Base-by-base conservation (phyloP, 78 protist genomes). In the Dictyostelium purpureum region DNA sequence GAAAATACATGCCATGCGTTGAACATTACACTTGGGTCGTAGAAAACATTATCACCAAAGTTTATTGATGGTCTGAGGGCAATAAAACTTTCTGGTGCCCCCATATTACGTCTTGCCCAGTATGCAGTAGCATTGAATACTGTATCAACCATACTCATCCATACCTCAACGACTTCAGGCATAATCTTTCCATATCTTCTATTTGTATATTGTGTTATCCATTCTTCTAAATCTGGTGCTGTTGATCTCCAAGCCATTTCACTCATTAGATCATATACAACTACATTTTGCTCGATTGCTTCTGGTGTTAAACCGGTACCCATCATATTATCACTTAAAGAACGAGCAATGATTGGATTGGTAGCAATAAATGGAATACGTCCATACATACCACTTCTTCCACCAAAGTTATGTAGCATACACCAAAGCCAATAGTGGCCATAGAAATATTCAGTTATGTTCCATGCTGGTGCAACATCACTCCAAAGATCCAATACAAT, bases 341-440 rank as follows among this genome's bases (percentile, higher is more conserved):
- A 10, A 18, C 74, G 28, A 18, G 74, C 76, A 2, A 19, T 33
- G 10, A 80, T 80, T 18, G 96, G 96, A 19, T 59, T 45, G 0
- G 83, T 87, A 11, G 96, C 70, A 28, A 96, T 83, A 37, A 65
- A 42, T 38, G 82, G 78, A 12, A 96, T 11, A 19, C 45, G 61
- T 31, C 97, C 98, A 88, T 94, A 94, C 81, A 96, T 63, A 4
- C 96, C 96, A 31, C 63, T 59, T 31, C 87, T 6, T 31, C 98
- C 98, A 16, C 98, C 98, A 28, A 96, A 96, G 67, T 95, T 96
- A 65, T 96, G 98, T 1, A 96, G 49, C 96, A 93, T 96, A 75
- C 81, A 75, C 81, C 81, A 75, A 35, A 95, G 21, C 95, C 95
- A 96, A n/a, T 77, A 73, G 26, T 96, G 83, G 21, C 98, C 98